phyloP scores from a whole-genome alignment of 768 basidiomycete genomes.

The Clavaria fumosa region DNA sequence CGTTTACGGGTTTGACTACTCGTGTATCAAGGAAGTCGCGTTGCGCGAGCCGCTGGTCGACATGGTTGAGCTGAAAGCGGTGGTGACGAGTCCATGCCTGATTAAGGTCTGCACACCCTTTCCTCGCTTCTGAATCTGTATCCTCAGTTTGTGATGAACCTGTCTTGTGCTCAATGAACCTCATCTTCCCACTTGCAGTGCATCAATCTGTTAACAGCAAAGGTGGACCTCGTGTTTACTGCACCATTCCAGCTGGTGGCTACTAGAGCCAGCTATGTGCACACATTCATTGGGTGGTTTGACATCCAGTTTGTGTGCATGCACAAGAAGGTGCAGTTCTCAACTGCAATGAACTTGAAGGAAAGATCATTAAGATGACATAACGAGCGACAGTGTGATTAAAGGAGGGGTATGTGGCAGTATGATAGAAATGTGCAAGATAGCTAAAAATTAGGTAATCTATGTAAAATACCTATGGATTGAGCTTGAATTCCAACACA shows the following conservation, averaged over 20 bases:
- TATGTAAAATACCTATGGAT: no score
- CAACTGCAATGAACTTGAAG: no score
- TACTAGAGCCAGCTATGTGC: conserved; percentile 85
- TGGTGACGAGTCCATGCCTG: conserved; percentile 82
- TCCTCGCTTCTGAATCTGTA: not conserved
- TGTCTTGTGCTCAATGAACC: no score
- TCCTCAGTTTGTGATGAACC: conserved; percentile 1
- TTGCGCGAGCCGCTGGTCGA: conserved; percentile 93
- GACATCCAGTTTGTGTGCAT: conserved; percentile 91
- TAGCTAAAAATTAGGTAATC: no score
- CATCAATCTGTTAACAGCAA: conserved; percentile 83
- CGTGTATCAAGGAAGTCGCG: conserved; percentile 98
- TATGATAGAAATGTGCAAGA: no score
- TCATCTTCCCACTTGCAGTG: no score
- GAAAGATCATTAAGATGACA: no score
- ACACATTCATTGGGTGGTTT: conserved; percentile 99
- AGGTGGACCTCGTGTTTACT: conserved; percentile 85
- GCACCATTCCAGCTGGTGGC: conserved; percentile 66
- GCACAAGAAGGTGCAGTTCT: conserved; percentile 91
- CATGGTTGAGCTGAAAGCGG: conserved; percentile 93
- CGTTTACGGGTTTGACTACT: conserved; percentile 98
- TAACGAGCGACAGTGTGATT: no score
- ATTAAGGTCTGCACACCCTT: conserved; percentile 47
- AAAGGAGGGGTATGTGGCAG: no score
- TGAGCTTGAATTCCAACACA: no score